These are phyloP conservation scores for Aspergillus diversus DNA, from an alignment of 495 filamentous ascomycete genomes.

Conservation along the genomic window DNA sequence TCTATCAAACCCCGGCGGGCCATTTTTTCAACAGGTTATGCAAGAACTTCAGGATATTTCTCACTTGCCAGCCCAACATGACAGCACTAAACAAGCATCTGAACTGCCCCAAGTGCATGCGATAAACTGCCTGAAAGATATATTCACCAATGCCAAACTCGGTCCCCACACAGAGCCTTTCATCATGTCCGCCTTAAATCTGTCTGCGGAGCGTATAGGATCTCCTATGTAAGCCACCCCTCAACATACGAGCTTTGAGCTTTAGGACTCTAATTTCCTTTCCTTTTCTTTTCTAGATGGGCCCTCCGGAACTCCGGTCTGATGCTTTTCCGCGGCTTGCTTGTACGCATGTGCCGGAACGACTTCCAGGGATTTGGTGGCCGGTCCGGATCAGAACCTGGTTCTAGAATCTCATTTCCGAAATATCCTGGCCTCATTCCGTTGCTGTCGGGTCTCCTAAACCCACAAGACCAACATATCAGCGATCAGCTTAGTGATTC, in stretches of 20 bases:
- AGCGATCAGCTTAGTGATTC: conserved; percentile 39
- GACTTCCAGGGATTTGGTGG: conserved; percentile 47
- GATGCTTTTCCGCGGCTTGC: conserved; percentile 81
- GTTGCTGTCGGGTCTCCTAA: conserved; percentile 69
- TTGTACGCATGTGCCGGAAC: conserved; percentile 64
- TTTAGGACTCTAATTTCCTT: conserved; percentile 7
- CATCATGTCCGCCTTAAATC: conserved; percentile 69
- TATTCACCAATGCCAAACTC: conserved; percentile 78
- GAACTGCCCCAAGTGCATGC: conserved; percentile 92
- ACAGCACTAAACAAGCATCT: conserved; percentile 46
- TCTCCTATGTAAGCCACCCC: conserved; percentile 56
- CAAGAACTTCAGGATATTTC: conserved; percentile 61
- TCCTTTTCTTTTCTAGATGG: conserved; percentile 62
- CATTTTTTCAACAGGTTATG: conserved; percentile 54
- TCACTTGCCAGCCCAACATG: conserved; percentile 51
- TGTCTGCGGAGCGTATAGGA: conserved; percentile 73
- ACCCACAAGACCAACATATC: conserved; percentile 41
- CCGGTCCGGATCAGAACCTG: conserved; percentile 46
- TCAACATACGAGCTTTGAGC: background rate
- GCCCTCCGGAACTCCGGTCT: conserved; percentile 90
- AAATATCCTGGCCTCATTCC: conserved; percentile 72
- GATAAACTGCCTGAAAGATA: conserved; percentile 85
- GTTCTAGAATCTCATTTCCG: conserved; percentile 50
- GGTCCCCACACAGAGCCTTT: conserved; percentile 64
- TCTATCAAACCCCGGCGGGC: conserved; percentile 38